These are phyloP conservation scores for Arxiozyma telluris DNA, from an alignment of 1,139 yeast genomes.

Conservation along the genomic window DNA sequence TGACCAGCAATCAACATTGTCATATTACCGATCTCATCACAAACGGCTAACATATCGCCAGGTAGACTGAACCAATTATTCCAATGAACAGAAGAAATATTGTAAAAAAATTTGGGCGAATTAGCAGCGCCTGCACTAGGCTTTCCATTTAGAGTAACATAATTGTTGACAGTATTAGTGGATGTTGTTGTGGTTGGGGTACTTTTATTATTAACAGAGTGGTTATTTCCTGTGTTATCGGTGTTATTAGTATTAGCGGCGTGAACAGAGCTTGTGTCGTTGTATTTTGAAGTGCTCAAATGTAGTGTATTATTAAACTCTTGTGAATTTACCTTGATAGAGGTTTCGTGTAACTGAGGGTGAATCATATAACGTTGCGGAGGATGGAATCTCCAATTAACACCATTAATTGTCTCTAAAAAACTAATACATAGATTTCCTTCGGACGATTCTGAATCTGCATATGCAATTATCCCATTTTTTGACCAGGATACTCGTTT, in stretches of 20 bases:
- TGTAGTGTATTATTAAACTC: not conserved
- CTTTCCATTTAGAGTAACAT: slow-evolving; percentile 7
- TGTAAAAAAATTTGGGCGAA: slow-evolving; percentile 21
- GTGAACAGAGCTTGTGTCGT: not conserved
- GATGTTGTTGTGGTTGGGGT: slow-evolving; percentile 8
- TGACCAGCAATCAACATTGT: slow-evolving; percentile 31
- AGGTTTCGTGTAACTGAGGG: slow-evolving; percentile 26
- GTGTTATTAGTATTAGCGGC: not conserved
- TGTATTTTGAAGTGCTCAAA: not conserved
- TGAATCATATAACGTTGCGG: slow-evolving; percentile 28
- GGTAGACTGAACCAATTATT: slow-evolving; percentile 30
- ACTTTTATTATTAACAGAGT: slow-evolving; percentile 3
- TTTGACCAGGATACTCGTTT: slow-evolving; percentile 28
- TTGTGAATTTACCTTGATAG: not conserved
- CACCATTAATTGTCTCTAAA: slow-evolving; percentile 30
- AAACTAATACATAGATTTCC: slow-evolving; percentile 29
- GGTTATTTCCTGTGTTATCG: slow-evolving; percentile 1
- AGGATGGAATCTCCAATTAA: slow-evolving; percentile 31
- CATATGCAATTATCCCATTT: slow-evolving; percentile 30
- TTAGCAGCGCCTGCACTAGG: slow-evolving; percentile 5
- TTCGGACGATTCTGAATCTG: slow-evolving; percentile 24
- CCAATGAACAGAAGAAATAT: slow-evolving; percentile 28
- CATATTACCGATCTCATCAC: slow-evolving; percentile 31
- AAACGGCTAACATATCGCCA: slow-evolving; percentile 31
- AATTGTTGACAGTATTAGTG: slow-evolving; percentile 3